A percentile compares a stretch with the other conserved stretches of the same genome.
Conservation (phyloP, 2,329 filamentous ascomycete species). For the Niveomyces coronatus region DNA sequence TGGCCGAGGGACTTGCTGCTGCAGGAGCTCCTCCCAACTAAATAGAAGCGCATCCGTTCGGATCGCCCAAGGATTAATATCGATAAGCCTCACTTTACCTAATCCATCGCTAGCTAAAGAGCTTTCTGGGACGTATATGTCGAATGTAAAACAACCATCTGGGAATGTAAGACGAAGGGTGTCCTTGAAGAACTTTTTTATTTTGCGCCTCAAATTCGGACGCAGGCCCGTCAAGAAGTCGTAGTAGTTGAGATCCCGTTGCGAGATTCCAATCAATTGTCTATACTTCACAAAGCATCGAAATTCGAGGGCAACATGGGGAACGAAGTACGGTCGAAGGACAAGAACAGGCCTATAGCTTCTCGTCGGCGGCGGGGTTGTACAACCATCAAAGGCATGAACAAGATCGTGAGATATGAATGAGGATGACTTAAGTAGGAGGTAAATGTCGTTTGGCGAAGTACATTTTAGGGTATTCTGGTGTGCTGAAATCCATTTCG, state of each 20-base stretch:
- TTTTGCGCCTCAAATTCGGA: constrained; percentile 54
- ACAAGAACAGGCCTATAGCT: constrained; percentile 69
- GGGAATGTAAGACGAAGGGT: constrained; percentile 69
- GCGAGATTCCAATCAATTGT: constrained; percentile 70
- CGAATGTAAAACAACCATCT: constrained; percentile 77
- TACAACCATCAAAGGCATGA: constrained; percentile 74
- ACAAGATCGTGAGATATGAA: constrained; percentile 92
- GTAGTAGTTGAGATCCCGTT: constrained; percentile 86
- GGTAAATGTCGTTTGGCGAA: constrained; percentile 81
- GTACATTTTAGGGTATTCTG: constrained; percentile 87
- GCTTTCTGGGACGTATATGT: constrained; percentile 77
- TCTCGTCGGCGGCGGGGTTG: constrained; percentile 26
- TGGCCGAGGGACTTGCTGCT: constrained; percentile 51
- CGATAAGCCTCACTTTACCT: constrained; percentile 72
- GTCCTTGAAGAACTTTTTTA: constrained; percentile 67
- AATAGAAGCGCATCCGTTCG: constrained; percentile 85
- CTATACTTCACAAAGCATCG: constrained; percentile 86
- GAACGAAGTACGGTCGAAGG: constrained; percentile 75
- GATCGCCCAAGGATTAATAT: constrained; percentile 91
- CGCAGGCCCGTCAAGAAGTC: constrained; percentile 62
- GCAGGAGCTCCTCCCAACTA: constrained; percentile 78
- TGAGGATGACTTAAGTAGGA: constrained; percentile 87
- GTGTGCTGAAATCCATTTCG: constrained; percentile 78
- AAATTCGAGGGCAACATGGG: constrained; percentile 89
- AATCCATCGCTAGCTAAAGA: constrained; percentile 46